phyloP scores from a whole-genome alignment of 805 yeast genomes.

The Maudiozyma serrabonitensis region DNA sequence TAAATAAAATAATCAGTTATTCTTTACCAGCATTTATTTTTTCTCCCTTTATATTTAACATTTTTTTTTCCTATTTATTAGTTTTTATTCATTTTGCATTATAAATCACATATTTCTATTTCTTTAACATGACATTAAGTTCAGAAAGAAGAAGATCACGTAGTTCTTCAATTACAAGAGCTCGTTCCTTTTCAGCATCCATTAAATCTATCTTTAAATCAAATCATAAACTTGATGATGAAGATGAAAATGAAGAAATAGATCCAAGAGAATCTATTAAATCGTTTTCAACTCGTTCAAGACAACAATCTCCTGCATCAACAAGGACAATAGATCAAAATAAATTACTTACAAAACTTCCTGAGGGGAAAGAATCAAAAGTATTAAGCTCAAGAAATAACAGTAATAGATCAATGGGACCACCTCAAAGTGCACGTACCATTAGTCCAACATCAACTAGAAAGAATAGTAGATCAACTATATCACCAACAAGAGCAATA shows the following conservation, averaged over 20 bases:
- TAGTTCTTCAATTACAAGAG: conserved; percentile 10
- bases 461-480: conserved; percentile 14
- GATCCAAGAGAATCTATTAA: not conserved
- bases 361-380: conserved; percentile 17
- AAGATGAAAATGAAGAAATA: not conserved
- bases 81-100: not conserved
- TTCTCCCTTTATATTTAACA: too few relatives aligned
- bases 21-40: too few relatives aligned
- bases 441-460: not conserved
- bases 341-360: conserved; percentile 4
- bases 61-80: not conserved
- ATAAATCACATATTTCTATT: not conserved
- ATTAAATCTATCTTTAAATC: conserved; percentile 20
- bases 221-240: not conserved
- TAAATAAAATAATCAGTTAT: too few relatives aligned
- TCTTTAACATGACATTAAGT: not conserved
- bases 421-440: conserved; percentile 6
- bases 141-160: conserved; percentile 1
- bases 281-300: not conserved
- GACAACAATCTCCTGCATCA: not conserved
- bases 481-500: conserved; percentile 11
- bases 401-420: not conserved
- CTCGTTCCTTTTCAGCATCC: conserved; percentile 21
- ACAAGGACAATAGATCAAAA: not conserved
- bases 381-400: conserved; percentile 9